phyloP scores from a whole-genome alignment of 2,329 filamentous ascomycete genomes.

The Remersonia thermophila region DNA sequence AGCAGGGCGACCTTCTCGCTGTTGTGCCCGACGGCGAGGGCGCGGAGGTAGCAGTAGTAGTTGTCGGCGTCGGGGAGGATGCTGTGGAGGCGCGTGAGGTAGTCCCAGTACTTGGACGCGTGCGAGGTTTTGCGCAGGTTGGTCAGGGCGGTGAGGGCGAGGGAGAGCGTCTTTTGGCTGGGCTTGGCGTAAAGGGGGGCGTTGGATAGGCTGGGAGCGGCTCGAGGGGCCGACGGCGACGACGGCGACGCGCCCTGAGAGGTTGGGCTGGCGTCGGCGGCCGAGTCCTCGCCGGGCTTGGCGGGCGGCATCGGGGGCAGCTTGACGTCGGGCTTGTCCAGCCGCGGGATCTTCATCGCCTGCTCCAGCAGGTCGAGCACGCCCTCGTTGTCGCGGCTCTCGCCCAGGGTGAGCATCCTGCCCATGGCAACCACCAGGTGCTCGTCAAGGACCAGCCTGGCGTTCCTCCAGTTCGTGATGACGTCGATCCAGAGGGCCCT shows the following conservation, averaged over 20 bases:
- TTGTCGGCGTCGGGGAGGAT: conserved; percentile 62
- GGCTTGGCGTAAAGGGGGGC: conserved; percentile 29
- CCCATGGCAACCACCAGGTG: conserved; percentile 72
- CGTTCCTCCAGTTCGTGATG: conserved; percentile 60
- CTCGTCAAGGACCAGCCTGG: conserved; percentile 62
- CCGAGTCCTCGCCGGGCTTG: background rate
- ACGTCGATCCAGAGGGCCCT: conserved; percentile 73
- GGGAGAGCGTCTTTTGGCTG: conserved; percentile 48
- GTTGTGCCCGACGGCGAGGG: conserved; percentile 53
- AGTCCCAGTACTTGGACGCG: conserved; percentile 68
- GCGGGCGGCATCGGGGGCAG: conserved; percentile 1
- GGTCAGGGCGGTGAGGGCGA: conserved; percentile 54
- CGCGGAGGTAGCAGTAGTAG: conserved; percentile 53
- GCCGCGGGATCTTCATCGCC: conserved; percentile 61
- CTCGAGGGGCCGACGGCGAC: conserved; percentile 3
- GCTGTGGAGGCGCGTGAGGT: conserved; percentile 48
- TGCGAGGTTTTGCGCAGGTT: conserved; percentile 46
- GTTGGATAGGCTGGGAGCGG: background rate
- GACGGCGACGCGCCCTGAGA: background rate
- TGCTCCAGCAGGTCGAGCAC: conserved; percentile 68
- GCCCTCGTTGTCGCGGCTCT: conserved; percentile 52
- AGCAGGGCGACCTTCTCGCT: conserved; percentile 49
- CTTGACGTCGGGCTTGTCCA: conserved; percentile 25
- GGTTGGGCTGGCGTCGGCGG: background rate
- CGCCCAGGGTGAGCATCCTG: conserved; percentile 56